Conservation (phyloP, 352 stramenopile species). For the Hyaloperonospora brassicae region DNA sequence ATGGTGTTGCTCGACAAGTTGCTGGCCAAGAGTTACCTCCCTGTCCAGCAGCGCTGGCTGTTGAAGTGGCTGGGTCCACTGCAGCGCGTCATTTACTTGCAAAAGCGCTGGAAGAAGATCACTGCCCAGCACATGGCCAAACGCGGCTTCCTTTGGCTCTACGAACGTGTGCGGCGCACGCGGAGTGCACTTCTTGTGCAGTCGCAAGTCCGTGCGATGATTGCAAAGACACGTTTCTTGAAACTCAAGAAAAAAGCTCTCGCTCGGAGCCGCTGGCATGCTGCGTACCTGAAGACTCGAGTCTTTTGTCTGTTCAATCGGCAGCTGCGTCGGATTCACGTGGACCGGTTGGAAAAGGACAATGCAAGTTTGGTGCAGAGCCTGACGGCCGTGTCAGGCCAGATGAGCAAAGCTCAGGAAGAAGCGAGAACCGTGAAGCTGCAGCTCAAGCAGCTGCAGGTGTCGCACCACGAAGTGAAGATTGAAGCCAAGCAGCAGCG, state of each 20-base stretch:
- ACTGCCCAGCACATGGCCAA: slow-evolving; percentile 65
- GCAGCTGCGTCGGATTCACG: slow-evolving; percentile 60
- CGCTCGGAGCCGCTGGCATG: slow-evolving; percentile 58
- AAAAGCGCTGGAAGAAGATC: slow-evolving; percentile 82
- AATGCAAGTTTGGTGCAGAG: slow-evolving; percentile 39
- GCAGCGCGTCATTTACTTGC: slow-evolving; percentile 75
- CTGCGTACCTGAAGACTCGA: slow-evolving; percentile 56
- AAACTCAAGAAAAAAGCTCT: slow-evolving; percentile 58
- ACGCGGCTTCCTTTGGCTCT: slow-evolving; percentile 74
- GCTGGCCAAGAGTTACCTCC: slow-evolving; percentile 56
- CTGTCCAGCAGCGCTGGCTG: slow-evolving; percentile 58
- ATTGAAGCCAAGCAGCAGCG: slow-evolving; percentile 51
- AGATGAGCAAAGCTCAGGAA: slow-evolving; percentile 32
- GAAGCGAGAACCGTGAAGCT: slow-evolving; percentile 38
- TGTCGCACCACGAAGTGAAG: slow-evolving; percentile 44
- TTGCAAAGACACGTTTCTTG: slow-evolving; percentile 56
- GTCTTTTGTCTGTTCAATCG: slow-evolving; percentile 46
- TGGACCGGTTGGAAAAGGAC: slow-evolving; percentile 62
- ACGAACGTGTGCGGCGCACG: slow-evolving; percentile 52
- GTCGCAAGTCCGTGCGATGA: slow-evolving; percentile 49
- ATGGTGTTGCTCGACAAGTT: slow-evolving; percentile 75
- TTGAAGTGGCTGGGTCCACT: slow-evolving; percentile 81
- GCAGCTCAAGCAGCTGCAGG: slow-evolving; percentile 50
- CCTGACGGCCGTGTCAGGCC: slow-evolving; percentile 34
- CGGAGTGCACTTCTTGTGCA: slow-evolving; percentile 61